A percentile compares a stretch with the other conserved stretches of the same genome.
Conservation (phyloP, 495 filamentous ascomycete genomes). For the Penicillium desertorum region DNA sequence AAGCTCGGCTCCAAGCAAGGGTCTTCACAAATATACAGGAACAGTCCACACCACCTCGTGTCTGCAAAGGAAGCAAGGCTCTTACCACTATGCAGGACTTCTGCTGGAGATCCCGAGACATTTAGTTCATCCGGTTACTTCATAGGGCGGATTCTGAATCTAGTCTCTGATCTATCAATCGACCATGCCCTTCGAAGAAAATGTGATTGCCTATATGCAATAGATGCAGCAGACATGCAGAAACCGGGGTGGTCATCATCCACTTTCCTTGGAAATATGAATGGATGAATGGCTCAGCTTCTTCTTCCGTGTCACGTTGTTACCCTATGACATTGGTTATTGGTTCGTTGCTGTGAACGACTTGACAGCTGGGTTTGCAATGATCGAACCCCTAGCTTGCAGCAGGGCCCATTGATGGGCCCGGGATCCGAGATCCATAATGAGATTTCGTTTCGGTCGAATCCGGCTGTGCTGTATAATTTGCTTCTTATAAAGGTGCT, state of each 20-base stretch:
- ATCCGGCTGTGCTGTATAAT: background rate
- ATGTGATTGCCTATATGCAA: constrained; percentile 29
- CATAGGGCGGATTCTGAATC: background rate
- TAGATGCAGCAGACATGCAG: constrained; percentile 19
- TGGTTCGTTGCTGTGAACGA: constrained; percentile 4
- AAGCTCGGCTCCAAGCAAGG: constrained; percentile 9
- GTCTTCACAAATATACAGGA: background rate
- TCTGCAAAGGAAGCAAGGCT: constrained; percentile 13
- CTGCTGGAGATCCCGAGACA: constrained; percentile 2
- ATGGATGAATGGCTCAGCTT: background rate
- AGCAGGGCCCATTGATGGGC: constrained; percentile 1
- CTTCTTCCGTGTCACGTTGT: background rate
- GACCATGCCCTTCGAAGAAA: background rate
- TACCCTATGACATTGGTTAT: background rate
- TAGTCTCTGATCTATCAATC: constrained; percentile 6
- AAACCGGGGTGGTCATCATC: constrained; percentile 8
- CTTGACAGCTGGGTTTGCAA: constrained; percentile 25
- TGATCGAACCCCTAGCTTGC: constrained; percentile 22
- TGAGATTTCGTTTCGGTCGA: background rate
- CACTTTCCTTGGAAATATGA: background rate
- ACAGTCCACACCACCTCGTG: constrained; percentile 14
- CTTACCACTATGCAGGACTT: constrained; percentile 12
- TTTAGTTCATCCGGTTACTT: background rate
- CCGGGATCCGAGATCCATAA: constrained; percentile 10
- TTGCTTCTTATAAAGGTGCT: background rate